phyloP scores from a whole-genome alignment of 2,329 filamentous ascomycete species.

The Lasiodiplodia sp. region DNA sequence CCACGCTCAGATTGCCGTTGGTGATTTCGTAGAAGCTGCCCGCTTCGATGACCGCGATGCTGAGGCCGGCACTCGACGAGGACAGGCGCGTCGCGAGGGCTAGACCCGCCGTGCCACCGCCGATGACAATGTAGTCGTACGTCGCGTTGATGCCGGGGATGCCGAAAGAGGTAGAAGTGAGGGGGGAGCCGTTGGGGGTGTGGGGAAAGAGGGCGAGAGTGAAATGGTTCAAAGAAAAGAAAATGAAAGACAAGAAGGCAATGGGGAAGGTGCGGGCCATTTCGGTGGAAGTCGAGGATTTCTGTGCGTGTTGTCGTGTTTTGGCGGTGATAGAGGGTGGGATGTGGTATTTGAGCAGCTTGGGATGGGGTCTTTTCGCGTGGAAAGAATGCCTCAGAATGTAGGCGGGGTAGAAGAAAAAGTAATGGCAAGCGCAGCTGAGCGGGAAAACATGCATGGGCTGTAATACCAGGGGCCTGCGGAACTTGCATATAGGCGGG shows the following conservation, averaged over 20 bases:
- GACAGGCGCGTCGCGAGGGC: slow-evolving; percentile 42
- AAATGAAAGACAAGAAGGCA: background rate
- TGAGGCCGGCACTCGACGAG: slow-evolving; percentile 33
- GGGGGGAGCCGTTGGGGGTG: background rate
- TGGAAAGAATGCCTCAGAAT: too few species aligned
- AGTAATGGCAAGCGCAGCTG: too few species aligned
- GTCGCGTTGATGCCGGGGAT: slow-evolving; percentile 36
- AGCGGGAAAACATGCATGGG: too few species aligned
- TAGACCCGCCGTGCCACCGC: slow-evolving; percentile 45
- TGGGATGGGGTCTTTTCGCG: background rate
- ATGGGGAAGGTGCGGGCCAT: background rate
- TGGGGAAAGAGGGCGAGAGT: background rate
- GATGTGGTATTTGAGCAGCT: background rate
- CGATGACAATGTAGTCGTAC: slow-evolving; percentile 46
- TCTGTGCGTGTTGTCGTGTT: background rate
- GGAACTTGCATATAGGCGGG: too few species aligned
- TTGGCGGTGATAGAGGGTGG: background rate
- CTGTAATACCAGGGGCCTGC: too few species aligned
- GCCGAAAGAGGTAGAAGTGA: slow-evolving; percentile 27
- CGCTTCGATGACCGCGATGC: slow-evolving; percentile 45
- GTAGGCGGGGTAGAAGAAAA: too few species aligned
- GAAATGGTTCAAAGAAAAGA: background rate
- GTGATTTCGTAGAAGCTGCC: slow-evolving; percentile 41
- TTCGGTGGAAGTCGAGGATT: background rate
- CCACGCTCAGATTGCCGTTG: slow-evolving; percentile 37